Evolutionary conservation across 129 eudicot species (phyloP).

Genomic region (Cynara cardunculus): DNA sequence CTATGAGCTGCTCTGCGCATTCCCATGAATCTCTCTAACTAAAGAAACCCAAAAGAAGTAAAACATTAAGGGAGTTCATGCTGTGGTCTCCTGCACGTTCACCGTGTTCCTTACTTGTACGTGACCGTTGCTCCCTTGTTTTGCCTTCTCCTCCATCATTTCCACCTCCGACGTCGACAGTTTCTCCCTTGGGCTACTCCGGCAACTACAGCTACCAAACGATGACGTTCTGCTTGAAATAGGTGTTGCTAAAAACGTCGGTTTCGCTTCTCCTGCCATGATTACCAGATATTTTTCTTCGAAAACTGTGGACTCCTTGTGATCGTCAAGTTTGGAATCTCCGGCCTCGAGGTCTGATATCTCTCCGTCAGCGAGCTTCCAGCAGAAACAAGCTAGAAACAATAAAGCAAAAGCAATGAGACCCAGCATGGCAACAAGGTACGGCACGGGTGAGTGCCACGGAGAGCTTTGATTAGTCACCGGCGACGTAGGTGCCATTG

Average conservation of each 20-base stretch:
- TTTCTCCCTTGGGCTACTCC: slow-evolving; percentile 6
- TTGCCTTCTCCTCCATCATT: background rate
- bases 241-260: slow-evolving; percentile 60
- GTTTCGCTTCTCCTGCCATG: slow-evolving; percentile 64
- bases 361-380: slow-evolving; percentile 27
- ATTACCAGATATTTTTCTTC: slow-evolving; percentile 60
- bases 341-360: slow-evolving; percentile 52
- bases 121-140: slow-evolving; percentile 22
- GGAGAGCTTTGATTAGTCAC: slow-evolving; percentile 38
- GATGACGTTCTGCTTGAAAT: slow-evolving; percentile 39
- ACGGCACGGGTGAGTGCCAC: slow-evolving; percentile 83
- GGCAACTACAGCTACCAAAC: slow-evolving; percentile 39
- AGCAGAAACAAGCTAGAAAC: slow-evolving; percentile 68
- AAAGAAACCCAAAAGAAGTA: background rate
- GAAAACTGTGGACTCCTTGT: slow-evolving; percentile 19
- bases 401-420: slow-evolving; percentile 72
- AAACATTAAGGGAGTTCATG: background rate
- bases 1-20: background rate
- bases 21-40: background rate
- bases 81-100: background rate
- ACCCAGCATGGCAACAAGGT: slow-evolving; percentile 71
- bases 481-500: slow-evolving; percentile 22
- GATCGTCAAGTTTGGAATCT: slow-evolving; percentile 2
- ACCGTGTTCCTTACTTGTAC: slow-evolving; percentile 20
- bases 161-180: slow-evolving; percentile 19